These are phyloP conservation scores for Sclerotinia borealis DNA, from an alignment of 2,329 filamentous ascomycete species.

Conservation along the genomic window DNA sequence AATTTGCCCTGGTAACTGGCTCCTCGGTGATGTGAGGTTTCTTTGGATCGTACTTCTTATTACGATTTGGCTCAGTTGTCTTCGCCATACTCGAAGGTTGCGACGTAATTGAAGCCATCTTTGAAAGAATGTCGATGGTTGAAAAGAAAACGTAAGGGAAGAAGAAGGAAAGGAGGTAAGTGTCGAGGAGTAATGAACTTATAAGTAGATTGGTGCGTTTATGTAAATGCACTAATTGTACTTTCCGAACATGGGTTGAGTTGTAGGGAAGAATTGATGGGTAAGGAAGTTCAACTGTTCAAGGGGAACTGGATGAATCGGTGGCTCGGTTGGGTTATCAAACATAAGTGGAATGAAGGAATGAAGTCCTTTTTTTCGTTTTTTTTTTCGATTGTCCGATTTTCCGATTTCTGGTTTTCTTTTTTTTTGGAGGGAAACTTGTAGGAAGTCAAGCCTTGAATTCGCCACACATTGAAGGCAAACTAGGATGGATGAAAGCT, in stretches of 20 bases:
- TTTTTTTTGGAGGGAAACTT: background rate
- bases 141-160: constrained; percentile 1
- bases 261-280: background rate
- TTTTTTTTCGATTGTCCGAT: too few relatives aligned
- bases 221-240: background rate
- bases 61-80: constrained; percentile 26
- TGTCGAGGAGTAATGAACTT: background rate
- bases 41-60: constrained; percentile 46
- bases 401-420: too few relatives aligned
- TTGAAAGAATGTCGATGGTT: constrained; percentile 14
- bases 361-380: background rate
- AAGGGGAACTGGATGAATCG: constrained; percentile 3
- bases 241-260: background rate
- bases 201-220: constrained; percentile 4
- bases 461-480: background rate
- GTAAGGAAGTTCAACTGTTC: background rate
- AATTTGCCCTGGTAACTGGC: constrained; percentile 74
- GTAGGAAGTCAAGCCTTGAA: background rate
- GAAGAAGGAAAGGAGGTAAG: background rate
- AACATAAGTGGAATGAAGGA: background rate
- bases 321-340: constrained; percentile 5
- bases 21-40: constrained; percentile 84
- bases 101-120: constrained; percentile 12
- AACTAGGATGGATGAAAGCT: background rate
- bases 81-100: constrained; percentile 28